Base-by-base conservation (phyloP, 116 monocot species). In the Dioscorea cayenensis region DNA sequence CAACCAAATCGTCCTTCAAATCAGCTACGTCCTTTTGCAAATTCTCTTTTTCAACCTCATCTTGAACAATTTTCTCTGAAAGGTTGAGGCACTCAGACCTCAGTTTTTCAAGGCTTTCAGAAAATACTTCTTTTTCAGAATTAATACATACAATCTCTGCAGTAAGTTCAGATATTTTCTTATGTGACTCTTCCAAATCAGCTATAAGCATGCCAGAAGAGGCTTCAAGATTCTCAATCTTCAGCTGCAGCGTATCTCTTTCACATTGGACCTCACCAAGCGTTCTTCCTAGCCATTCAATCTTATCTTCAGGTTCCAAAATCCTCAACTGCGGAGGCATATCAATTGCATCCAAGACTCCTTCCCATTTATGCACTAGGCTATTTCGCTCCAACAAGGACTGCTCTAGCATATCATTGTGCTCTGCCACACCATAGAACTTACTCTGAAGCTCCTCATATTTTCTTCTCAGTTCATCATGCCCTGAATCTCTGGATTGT, bases 341-440 rank as follows among this genome's bases (percentile, higher is more conserved):
- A 36, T 81, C 84, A 72, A 99, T 91, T 71, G 63, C 72, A 28
- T 82, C 90, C 35, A 94, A 67, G 65, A 85, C 64, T 66, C 89
- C 94, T 88, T 99, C 94, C 90, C 85, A 99, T 81, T 87, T 91
- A 51, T 85, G 81, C 51, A 94, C 72, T 75, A 84, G 73, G 68
- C 49, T 84, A 73, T 99, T 93, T 66, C 94, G 94, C 74, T 94
- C 94, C 71, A 79, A 64, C 43, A 99, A 79, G 50, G 91, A 94
- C 71, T 94, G 94, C 51, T 99, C 97, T 21, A 99, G 79, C 84
- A 99, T 94, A 72, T 94, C 87, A 77, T 89, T 94, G 64, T 99
- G 97, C 74, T 99, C 97, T 28, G 94, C 94, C 67, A 99, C 70
- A 58, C 77, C 82, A 83, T 89, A 99, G 60, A 91, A 87, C 77